Evolutionary conservation across 257 asterid species (phyloP).

Genomic region (Osmanthus fragrans): DNA sequence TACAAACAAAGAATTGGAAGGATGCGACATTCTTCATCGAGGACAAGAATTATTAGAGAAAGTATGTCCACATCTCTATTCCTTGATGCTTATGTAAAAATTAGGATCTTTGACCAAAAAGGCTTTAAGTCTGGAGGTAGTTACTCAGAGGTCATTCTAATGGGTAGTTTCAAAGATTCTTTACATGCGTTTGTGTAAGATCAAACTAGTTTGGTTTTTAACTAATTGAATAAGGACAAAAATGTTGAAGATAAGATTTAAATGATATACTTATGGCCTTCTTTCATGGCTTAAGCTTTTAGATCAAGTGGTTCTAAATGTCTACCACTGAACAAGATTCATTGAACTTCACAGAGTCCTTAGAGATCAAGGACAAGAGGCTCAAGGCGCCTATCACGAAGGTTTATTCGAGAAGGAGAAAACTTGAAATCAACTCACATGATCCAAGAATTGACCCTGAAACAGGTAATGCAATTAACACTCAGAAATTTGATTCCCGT

Average conservation of each 20-base stretch:
- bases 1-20: not conserved
- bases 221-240: not conserved
- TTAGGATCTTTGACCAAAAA: not conserved
- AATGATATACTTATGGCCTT: not conserved
- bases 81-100: not conserved
- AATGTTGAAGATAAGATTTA: not conserved
- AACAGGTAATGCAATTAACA: not conserved
- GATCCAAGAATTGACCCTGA: not conserved
- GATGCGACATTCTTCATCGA: not conserved
- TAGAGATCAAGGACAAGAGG: conserved; percentile 1
- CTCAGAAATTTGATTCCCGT: not conserved
- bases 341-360: not conserved
- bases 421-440: not conserved
- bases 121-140: not conserved
- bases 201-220: not conserved
- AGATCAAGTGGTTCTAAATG: not conserved
- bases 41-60: not conserved
- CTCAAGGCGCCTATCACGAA: not conserved
- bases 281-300: not conserved
- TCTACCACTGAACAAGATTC: not conserved
- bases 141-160: not conserved
- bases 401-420: not conserved
- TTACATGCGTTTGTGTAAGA: not conserved
- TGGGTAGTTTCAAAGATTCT: not conserved
- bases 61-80: not conserved